Conservation (phyloP, 352 stramenopile species). For the Phytopythium kandeliae region DNA sequence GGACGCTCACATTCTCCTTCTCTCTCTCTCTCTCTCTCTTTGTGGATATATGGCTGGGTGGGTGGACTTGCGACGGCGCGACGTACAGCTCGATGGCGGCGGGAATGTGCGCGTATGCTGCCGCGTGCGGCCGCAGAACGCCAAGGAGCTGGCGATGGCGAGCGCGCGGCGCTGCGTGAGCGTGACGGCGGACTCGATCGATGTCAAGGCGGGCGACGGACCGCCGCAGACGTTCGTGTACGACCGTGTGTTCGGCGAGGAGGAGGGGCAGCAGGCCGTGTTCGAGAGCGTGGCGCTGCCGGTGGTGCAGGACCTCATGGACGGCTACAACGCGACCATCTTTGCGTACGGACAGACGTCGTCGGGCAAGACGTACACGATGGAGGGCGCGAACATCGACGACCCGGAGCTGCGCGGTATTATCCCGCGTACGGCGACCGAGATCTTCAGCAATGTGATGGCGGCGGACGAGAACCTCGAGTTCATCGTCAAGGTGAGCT, state of each 20-base stretch:
- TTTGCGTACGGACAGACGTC: slow-evolving; percentile 93
- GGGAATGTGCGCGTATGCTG: slow-evolving; percentile 81
- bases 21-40: too few relatives aligned
- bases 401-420: slow-evolving; percentile 81
- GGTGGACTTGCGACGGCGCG: too few relatives aligned
- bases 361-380: slow-evolving; percentile 87
- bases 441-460: slow-evolving; percentile 86
- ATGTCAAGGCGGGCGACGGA: slow-evolving; percentile 65
- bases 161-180: slow-evolving; percentile 49
- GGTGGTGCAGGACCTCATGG: slow-evolving; percentile 89
- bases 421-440: slow-evolving; percentile 83
- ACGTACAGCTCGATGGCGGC: slow-evolving; percentile 9
- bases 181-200: slow-evolving; percentile 42
- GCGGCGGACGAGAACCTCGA: slow-evolving; percentile 88
- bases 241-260: slow-evolving; percentile 86
- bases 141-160: slow-evolving; percentile 65
- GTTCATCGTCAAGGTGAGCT: slow-evolving; percentile 91
- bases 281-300: slow-evolving; percentile 87
- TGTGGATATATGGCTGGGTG: too few relatives aligned
- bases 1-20: too few relatives aligned
- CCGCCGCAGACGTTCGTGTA: slow-evolving; percentile 82
- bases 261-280: slow-evolving; percentile 76
- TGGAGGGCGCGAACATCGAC: slow-evolving; percentile 80
- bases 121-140: slow-evolving; percentile 76
- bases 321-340: slow-evolving; percentile 92